Base-by-base conservation (phyloP, 345 rosid species). In the Schrenkiella parvula region DNA sequence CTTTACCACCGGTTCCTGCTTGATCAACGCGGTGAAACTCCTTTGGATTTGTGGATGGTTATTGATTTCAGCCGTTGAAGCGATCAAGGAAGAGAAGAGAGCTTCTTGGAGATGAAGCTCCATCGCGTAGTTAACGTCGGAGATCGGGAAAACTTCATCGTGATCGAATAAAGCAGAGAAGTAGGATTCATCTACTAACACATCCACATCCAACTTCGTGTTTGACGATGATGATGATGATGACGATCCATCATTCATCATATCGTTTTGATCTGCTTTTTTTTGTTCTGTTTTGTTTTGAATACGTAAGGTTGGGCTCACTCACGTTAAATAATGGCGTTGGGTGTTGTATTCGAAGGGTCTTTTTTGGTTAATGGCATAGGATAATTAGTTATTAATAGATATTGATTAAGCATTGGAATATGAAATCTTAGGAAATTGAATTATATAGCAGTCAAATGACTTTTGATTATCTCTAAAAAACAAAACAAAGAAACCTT, bases 71-170 rank as follows among this genome's bases (percentile, higher is more conserved):
- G 6, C 66, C 66, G 12, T 54, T 19, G 54, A 26, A 62, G 41
- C 10, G 70, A 25, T 17, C 19, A 54, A 21, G 2, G 82, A 74
- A 42, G 70, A 53, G 73, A 80, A 38, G 15, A 83, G 56, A 62
- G 80, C 85, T 71, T 87, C 92, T 57, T 87, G 87, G 48, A 85
- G 71, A 22, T 74, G 64, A 58, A 87, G 42, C 76, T 55, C 83
- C 1, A 28, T 17, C 1, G 89, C 81, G 52, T 80, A 87, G 42
- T 61, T 77, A 19, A 60, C 88, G 37, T 85, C 87, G 1, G 91
- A 84, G 37, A 85, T 74, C 12, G 72, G 86, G 25, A 75, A 71
- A 5, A 44, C 19, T 18, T 75, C 82, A 0, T 78, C 83, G n/a
- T 75, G 62, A 13, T 76, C 79, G 38, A 63, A 64, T 7, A 82